Conservation (phyloP, 345 rosid species). For the sweet orange (Citrus sinensis) region DVS_A1.0 CM039161.1:3358501-3359000, state of each 20-base stretch:
- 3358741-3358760: conserved; percentile 98
- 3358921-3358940: neutral
- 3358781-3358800: conserved; percentile 76
- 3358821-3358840: conserved; percentile 67
- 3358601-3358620: conserved; percentile 87
- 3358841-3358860: conserved; percentile 80
- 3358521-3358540: conserved; percentile 83
- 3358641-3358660: neutral
- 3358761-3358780: conserved; percentile 88
- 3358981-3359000: neutral
- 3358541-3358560: conserved; percentile 73
- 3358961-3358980: neutral
- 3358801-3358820: conserved; percentile 71
- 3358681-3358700: neutral
- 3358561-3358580: conserved; percentile 67
- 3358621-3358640: conserved; percentile 36
- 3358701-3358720: conserved; percentile 41
- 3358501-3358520: neutral
- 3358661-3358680: neutral
- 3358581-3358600: conserved; percentile 89
- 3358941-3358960: neutral
- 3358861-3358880: conserved; percentile 52
- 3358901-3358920: neutral
- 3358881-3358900: neutral
- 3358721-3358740: conserved; percentile 71